Evolutionary conservation across 169 alveolate species (phyloP).

Genomic region (Amoebophrya sp.): DNA sequence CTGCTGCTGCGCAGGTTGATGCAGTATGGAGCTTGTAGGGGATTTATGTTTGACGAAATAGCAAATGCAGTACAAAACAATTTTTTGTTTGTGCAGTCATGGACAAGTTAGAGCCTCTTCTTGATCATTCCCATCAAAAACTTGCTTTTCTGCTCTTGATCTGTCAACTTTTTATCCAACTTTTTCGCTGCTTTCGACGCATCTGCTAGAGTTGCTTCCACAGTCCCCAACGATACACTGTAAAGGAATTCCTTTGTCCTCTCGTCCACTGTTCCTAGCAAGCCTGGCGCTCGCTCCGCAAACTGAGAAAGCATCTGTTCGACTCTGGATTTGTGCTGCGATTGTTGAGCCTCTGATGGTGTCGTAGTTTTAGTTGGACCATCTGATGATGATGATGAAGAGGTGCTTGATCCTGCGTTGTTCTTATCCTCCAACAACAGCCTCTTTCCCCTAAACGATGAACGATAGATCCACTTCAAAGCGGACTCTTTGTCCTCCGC

Average conservation of each 20-base stretch:
- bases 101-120: background rate
- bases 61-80: too few relatives aligned
- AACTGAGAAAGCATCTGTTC: background rate
- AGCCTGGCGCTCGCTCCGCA: background rate
- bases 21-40: too few relatives aligned
- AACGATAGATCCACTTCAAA: too few relatives aligned
- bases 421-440: background rate
- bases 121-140: background rate
- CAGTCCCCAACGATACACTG: background rate
- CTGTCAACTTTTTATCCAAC: background rate
- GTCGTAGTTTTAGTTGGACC: background rate
- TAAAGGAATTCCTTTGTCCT: background rate
- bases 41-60: too few relatives aligned
- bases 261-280: background rate
- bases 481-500: background rate
- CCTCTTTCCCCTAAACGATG: too few relatives aligned
- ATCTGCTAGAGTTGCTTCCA: background rate
- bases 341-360: background rate
- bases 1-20: too few relatives aligned
- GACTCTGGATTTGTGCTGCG: background rate
- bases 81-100: too few relatives aligned
- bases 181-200: background rate
- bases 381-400: background rate
- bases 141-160: background rate
- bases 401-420: background rate